Evolutionary conservation across 305 asterid genomes (phyloP), one percentile per base, ranked within the genome.

Genomic region (Rubia peregrina): DNA sequence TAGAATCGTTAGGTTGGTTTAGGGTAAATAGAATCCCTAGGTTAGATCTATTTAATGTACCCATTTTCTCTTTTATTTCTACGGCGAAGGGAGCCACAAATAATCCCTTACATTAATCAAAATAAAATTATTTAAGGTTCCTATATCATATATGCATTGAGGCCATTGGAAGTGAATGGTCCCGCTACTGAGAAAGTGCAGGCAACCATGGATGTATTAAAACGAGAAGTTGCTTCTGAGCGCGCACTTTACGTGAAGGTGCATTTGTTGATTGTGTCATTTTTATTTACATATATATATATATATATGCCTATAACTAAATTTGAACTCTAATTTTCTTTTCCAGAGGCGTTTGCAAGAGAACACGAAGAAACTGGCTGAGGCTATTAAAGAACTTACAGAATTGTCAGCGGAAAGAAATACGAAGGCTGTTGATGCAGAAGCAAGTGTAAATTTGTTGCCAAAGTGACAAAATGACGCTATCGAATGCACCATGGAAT

Each of bases 401-500:
- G 86, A 86, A 79, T 76, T 84, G 72, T 81, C 97, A 48, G 74
- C 82, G 75, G 96, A 85, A 66, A 85, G 88, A 84, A 83, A 84
- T 53, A 74, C 68, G 10, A 77, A 74, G 80, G 79, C 73, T 76
- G 70, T 59, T 79, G 76, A 82, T 77, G 76, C 77, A 30, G 87
- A 80, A 75, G 73, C 79, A 78, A 81, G 83, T 36, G 75, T 85
- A 57, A 90, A 91, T 77, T 80, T 89, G 73, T 84, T 95, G 79
- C 88, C 95, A 48, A 91, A 86, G 84, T 88, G 99, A 77, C 95
- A 87, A 80, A 85, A 85, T 77, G 94, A 88, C 80, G 96, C 96
- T 69, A 82, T 87, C 78, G 89, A 89, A 77, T 86, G 88, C 96
- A 91, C 77, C 85, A 80, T 77, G 96, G 96, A 61, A 85, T 95